phyloP scores from a whole-genome alignment of 495 filamentous ascomycete species.

The Hypoxylon subgilvum region DNA sequence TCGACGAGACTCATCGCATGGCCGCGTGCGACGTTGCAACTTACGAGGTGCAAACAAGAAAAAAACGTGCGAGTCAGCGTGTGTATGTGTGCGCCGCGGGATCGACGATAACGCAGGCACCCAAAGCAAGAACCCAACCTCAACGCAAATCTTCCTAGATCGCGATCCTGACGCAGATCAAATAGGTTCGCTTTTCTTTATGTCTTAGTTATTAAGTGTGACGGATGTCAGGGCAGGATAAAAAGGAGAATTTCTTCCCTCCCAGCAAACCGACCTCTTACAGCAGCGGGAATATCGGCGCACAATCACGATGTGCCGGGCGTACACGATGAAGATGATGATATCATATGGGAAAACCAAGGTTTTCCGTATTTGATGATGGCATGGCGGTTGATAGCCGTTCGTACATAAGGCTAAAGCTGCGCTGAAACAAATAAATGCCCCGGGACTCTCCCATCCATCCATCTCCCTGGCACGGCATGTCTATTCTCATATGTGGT shows the following conservation, averaged over 20 bases:
- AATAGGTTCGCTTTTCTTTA: neutral
- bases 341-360: neutral
- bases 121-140: too few species aligned
- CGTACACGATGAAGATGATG: constrained; percentile 6
- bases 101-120: constrained; percentile 15
- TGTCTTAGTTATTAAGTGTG: neutral
- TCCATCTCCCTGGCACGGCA: neutral
- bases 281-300: neutral
- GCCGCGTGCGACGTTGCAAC: constrained; percentile 25
- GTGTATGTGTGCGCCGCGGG: constrained; percentile 3
- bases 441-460: too few species aligned
- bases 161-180: neutral
- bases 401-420: neutral
- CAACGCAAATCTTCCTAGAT: too few species aligned
- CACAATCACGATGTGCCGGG: constrained; percentile 16
- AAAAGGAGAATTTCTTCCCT: neutral
- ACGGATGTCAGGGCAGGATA: neutral
- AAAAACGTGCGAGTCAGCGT: too few species aligned
- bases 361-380: neutral
- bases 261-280: neutral
- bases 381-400: neutral
- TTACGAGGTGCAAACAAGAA: neutral
- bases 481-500: constrained; percentile 14
- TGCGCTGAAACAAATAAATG: neutral
- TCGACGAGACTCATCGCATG: too few species aligned